phyloP scores from a whole-genome alignment of 1,139 yeast genomes.

The Chernovozyma aurita region DNA sequence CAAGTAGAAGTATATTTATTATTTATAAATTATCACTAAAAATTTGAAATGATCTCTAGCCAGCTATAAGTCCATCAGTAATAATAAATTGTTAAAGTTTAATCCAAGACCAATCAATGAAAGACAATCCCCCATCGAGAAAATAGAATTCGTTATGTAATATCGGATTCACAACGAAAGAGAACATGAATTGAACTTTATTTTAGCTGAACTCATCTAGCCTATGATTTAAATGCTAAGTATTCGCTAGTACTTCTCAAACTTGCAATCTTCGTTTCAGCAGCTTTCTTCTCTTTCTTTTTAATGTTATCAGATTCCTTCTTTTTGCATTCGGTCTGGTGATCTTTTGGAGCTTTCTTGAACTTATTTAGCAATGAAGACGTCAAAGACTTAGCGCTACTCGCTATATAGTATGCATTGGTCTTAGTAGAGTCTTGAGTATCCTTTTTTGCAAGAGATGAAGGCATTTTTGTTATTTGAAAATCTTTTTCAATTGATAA shows the following conservation, averaged over 20 bases:
- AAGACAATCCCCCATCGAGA: no score
- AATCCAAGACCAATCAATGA: no score
- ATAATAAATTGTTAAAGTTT: no score
- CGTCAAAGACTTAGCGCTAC: not conserved
- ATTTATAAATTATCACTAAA: no score
- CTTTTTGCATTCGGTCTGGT: not conserved
- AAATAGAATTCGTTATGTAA: no score
- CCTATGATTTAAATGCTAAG: constrained; percentile 2
- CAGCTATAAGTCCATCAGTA: no score
- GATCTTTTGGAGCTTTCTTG: not conserved
- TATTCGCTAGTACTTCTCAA: constrained; percentile 2
- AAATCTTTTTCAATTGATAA: no score
- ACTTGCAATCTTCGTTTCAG: not conserved
- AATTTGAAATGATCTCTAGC: no score
- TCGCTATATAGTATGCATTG: constrained; percentile 2
- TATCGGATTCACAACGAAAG: no score
- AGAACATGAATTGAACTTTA: no score
- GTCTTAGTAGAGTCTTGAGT: not conserved
- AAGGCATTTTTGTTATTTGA: not conserved
- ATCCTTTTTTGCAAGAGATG: constrained; percentile 2
- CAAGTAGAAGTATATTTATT: no score
- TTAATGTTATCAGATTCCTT: not conserved
- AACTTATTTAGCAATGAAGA: constrained; percentile 2
- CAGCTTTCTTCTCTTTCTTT: not conserved
- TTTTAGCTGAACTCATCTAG: no score